Base-by-base conservation (phyloP, 257 asterid species). In the Capsicum pubescens region DNA sequence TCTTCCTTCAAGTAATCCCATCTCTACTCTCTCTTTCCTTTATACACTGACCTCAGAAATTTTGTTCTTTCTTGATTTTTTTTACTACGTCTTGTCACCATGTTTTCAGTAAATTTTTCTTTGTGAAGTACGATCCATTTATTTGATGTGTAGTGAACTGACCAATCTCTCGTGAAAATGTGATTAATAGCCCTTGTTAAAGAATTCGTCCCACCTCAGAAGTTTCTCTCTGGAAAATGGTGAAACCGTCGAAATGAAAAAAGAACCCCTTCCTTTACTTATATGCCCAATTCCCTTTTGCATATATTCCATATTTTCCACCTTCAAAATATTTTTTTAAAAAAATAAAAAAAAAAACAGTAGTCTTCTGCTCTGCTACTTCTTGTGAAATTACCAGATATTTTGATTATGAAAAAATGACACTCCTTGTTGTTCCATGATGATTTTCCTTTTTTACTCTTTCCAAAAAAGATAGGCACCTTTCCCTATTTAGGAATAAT, bases 1-100 rank as follows among this genome's bases (percentile, higher is more conserved):
- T 81, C 88, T 87, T 89, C 91, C 81, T 89, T 92, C 87, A 90
- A 79, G 98, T 93, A 89, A 85, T 81, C 60, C 16, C 46, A 74
- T 71, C 10, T 6, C 63, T 46, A 64, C 80, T 83, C 64, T 63
- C 57, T 74, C 10, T 26, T 26, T 61, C 17, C 58, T 39, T 39
- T 39, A n/a, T 84, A 17, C 15, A 21, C 10, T 7, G 54, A 7
- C 2, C 59, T 16, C 64, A 58, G 3, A 68, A 36, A 15, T 39
- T 68, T 15, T 36, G 11, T 17, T 84, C 44, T 71, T 17, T 74
- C 16, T 81, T 26, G 64, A 21, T 55, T 21, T n/a, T 56, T 85
- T 66, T 55, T 19, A 19, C 35, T 32, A 35, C 50, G 7, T 50
- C n/a, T 17, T 19, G 14, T 58, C 26, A 39, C 44, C 6, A 26